Conservation (phyloP, 768 basidiomycete genomes). For the Hericium erinaceus region DNA sequence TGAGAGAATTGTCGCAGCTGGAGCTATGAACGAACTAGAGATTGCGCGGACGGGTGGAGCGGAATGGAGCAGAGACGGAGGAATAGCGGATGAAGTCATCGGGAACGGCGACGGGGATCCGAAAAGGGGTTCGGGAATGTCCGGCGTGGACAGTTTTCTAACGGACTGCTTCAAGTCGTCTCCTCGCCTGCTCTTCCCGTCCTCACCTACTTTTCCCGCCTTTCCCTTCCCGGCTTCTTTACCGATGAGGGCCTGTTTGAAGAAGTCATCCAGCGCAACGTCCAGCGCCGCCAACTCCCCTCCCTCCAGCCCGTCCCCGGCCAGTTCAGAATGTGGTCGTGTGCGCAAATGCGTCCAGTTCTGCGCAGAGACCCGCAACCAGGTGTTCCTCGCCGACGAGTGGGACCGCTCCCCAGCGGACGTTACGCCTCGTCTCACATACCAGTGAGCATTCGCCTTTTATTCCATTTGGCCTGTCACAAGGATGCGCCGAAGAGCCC, state of each 20-base stretch:
- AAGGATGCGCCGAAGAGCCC: not conserved
- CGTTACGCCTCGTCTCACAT: slow-evolving; percentile 50
- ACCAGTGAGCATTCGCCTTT: slow-evolving; percentile 41
- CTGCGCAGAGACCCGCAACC: slow-evolving; percentile 43
- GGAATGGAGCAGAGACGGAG: too few relatives aligned
- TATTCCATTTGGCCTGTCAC: too few relatives aligned
- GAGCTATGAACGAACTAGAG: too few relatives aligned
- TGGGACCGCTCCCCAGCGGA: slow-evolving; percentile 74
- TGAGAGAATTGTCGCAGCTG: too few relatives aligned
- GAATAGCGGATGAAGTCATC: too few relatives aligned
- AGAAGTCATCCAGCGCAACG: slow-evolving; percentile 9
- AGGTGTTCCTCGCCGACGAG: slow-evolving; percentile 61
- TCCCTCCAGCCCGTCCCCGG: not conserved
- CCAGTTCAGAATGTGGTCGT: slow-evolving; percentile 3
- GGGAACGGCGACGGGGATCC: not conserved
- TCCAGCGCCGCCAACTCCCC: slow-evolving; percentile 5
- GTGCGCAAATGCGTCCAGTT: slow-evolving; percentile 55
- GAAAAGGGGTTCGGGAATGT: not conserved
- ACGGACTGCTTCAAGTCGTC: slow-evolving; percentile 13
- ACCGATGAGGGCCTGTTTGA: slow-evolving; percentile 13
- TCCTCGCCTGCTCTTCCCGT: not conserved
- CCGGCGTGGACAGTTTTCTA: not conserved
- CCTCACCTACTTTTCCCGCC: not conserved
- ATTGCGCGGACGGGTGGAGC: too few relatives aligned
- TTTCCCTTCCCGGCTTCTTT: not conserved